Conservation (phyloP, 768 basidiomycete genomes). For the Xerocomellus dryophilus region DNA sequence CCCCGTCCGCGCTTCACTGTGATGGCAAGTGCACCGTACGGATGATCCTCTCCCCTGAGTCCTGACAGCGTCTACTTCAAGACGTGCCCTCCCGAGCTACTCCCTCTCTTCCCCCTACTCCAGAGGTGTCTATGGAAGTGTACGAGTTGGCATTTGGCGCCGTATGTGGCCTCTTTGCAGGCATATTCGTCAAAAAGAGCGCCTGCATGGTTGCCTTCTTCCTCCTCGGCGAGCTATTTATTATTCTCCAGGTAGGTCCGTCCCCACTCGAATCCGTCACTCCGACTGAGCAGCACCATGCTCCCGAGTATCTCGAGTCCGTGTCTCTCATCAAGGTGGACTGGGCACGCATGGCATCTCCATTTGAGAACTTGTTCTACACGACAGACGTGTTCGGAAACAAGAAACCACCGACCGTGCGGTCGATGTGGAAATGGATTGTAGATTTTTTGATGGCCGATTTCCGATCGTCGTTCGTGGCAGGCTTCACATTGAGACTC, state of each 20-base stretch:
- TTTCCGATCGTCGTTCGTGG: slow-evolving; percentile 89
- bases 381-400: slow-evolving; percentile 54
- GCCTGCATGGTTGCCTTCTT: slow-evolving; percentile 77
- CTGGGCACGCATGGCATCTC: slow-evolving; percentile 62
- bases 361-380: slow-evolving; percentile 75
- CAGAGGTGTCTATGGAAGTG: slow-evolving; percentile 68
- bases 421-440: slow-evolving; percentile 62
- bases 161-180: slow-evolving; percentile 82
- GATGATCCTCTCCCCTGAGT: background rate
- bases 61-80: slow-evolving; percentile 8
- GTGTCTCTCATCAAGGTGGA: slow-evolving; percentile 71
- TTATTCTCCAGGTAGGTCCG: slow-evolving; percentile 76
- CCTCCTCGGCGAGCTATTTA: slow-evolving; percentile 80
- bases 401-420: slow-evolving; percentile 59
- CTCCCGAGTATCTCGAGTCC: slow-evolving; percentile 72
- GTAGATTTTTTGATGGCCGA: slow-evolving; percentile 86
- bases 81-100: slow-evolving; percentile 9
- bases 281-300: background rate
- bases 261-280: background rate
- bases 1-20: slow-evolving; percentile 41
- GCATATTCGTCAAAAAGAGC: slow-evolving; percentile 93
- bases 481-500: slow-evolving; percentile 77
- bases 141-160: slow-evolving; percentile 89
- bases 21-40: slow-evolving; percentile 43
- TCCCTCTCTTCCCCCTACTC: slow-evolving; percentile 36